phyloP scores from a whole-genome alignment of 2,329 filamentous ascomycete genomes.

The Pseudocercospora crystallina region DNA sequence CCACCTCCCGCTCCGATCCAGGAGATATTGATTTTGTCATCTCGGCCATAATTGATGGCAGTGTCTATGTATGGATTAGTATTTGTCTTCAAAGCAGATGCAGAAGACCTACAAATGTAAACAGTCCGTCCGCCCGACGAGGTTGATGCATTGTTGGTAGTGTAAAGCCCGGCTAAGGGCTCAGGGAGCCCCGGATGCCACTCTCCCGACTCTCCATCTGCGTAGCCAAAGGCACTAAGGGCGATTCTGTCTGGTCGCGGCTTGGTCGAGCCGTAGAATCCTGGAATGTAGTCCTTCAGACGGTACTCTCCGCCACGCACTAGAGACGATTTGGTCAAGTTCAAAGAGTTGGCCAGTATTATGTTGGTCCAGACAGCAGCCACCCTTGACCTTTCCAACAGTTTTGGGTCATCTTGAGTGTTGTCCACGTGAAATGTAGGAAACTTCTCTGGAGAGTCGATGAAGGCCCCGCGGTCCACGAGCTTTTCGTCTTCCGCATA shows the following conservation, averaged over 20 bases:
- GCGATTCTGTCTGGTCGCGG: too few species aligned
- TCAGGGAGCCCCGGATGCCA: too few species aligned
- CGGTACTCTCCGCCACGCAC: not conserved
- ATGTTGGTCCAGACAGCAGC: conserved; percentile 5
- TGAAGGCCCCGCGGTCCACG: conserved; percentile 6
- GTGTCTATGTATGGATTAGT: too few species aligned
- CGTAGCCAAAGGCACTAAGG: too few species aligned
- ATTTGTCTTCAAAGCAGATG: too few species aligned
- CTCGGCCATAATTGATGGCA: not conserved
- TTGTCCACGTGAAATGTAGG: not conserved
- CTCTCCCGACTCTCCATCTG: too few species aligned
- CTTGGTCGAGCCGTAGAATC: too few species aligned
- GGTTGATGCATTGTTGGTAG: too few species aligned
- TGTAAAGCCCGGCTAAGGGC: too few species aligned
- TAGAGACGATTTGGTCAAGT: not conserved
- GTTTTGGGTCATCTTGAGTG: conserved; percentile 3
- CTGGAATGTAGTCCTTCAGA: too few species aligned
- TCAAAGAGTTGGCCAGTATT: conserved; percentile 6
- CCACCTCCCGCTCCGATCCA: conserved; percentile 1
- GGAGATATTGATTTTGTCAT: conserved; percentile 4
- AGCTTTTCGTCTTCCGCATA: not conserved
- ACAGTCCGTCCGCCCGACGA: too few species aligned
- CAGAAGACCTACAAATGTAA: too few species aligned
- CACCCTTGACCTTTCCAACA: conserved; percentile 2
- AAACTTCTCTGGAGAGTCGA: not conserved